These are phyloP conservation scores for Crotalaria pallida DNA, from an alignment of 306 rosid genomes.

Conservation along the genomic window DNA sequence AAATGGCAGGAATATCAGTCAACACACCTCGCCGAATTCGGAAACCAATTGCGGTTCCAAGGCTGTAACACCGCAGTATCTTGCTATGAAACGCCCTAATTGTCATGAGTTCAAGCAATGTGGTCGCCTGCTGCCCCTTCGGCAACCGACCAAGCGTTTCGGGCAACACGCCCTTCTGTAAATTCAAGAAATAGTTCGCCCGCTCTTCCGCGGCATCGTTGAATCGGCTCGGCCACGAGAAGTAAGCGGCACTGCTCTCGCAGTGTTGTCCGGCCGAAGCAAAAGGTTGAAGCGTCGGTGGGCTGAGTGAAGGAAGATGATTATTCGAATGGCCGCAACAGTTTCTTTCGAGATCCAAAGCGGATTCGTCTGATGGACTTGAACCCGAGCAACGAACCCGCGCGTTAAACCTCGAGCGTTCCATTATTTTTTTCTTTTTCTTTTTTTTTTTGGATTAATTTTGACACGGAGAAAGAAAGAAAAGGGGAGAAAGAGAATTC, in stretches of 20 bases:
- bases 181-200: constrained; percentile 84
- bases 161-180: constrained; percentile 91
- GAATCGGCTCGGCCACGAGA: constrained; percentile 97
- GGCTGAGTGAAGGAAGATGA: constrained; percentile 83
- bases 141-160: constrained; percentile 79
- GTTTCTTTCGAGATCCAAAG: constrained; percentile 89
- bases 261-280: constrained; percentile 97
- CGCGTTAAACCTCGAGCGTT: constrained; percentile 53
- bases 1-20: constrained; percentile 94
- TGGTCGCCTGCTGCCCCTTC: constrained; percentile 92
- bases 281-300: constrained; percentile 82
- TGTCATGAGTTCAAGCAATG: constrained; percentile 97
- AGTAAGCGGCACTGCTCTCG: constrained; percentile 91
- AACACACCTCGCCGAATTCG: constrained; percentile 82
- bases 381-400: constrained; percentile 75
- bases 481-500: too few species aligned
- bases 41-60: constrained; percentile 96
- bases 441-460: too few species aligned
- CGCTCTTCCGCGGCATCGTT: constrained; percentile 88
- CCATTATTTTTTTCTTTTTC: too few species aligned
- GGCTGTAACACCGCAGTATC: constrained; percentile 96
- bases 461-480: too few species aligned
- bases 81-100: constrained; percentile 99
- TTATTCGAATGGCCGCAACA: constrained; percentile 86
- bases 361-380: constrained; percentile 92